Base-by-base conservation (phyloP, 352 stramenopile genomes). In the Phytophthora sansomeana region DNA sequence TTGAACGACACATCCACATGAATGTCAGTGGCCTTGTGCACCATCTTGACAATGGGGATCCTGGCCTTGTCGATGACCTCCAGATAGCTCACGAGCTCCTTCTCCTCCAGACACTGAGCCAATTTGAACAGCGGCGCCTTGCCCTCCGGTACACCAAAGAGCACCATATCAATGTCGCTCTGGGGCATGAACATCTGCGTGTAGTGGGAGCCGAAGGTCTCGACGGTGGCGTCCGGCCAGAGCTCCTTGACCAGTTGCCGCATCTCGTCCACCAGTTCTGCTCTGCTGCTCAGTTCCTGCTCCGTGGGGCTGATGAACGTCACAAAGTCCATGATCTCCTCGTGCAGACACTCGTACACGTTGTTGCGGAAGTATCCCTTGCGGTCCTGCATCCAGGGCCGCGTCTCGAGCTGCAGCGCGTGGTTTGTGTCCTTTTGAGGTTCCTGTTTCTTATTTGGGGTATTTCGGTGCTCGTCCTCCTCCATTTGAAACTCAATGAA, bases 11-110 rank as follows among this genome's bases (percentile, higher is more conserved):
- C 78, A 49, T 99, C 97, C 19, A 98, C 78, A 28, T 95, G 82
- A 48, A 98, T 91, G 26, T 87, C 83, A 26, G 85, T 95, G 1
- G 81, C 69, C 57, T 90, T 92, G 74, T 98, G 84, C 24, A 96
- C 95, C 63, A 98, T 96, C 84, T 99, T 99, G 58, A 99, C 96
- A 61, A 99, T 96, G 32, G 97, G 97, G 50, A 99, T 97, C 11
- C 91, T 80, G 3, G 97, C 97, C 48, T 97, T 94, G 73, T 97
- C 89, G 69, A 99, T 97, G 17, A 98, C 90, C 72, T 99, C 95
- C 7, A 99, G 60, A 67, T 97, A 98, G 36, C 77, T 93, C 36
- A 97, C 82, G 42, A 97, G 70, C 28, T 91, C 83, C 9, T 83
- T 69, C 58, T 84, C 68, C 48, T 85, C 62, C 4, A 95, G 71